A percentile compares a stretch with the other conserved stretches of the same genome.
phyloP scores from a whole-genome alignment of 495 filamentous ascomycete species.

The Neurospora sp. region DNA sequence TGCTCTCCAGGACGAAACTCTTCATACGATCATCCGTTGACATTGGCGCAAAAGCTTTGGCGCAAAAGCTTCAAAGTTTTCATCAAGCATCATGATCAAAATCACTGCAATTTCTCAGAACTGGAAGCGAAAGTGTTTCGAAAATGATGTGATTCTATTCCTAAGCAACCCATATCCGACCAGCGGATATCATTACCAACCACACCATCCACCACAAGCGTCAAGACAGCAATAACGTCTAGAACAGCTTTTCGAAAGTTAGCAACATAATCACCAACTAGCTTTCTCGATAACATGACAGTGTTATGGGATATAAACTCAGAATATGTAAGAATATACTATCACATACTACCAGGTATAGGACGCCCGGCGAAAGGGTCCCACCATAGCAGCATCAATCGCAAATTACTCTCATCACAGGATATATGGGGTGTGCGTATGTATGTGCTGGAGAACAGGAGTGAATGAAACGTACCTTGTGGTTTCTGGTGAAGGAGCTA shows the following conservation, averaged over 20 bases:
- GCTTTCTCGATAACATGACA: background rate
- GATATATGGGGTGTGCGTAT: background rate
- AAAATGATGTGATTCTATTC: too few relatives aligned
- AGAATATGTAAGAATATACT: conserved; percentile 29
- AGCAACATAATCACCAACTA: background rate
- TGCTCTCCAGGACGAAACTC: background rate
- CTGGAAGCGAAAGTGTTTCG: background rate
- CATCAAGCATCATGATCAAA: background rate
- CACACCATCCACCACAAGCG: background rate
- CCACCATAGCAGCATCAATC: conserved; percentile 24
- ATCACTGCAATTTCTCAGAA: background rate
- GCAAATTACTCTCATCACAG: conserved; percentile 26
- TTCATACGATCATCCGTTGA: background rate
- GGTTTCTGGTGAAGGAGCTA: background rate
- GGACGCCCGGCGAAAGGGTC: conserved; percentile 21
- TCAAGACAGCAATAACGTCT: background rate
- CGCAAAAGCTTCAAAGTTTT: background rate
- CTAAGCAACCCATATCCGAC: background rate
- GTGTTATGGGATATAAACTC: conserved; percentile 1
- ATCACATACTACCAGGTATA: conserved; percentile 22
- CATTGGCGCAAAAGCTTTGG: background rate
- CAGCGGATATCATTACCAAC: background rate
- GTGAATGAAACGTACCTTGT: background rate
- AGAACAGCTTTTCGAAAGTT: background rate
- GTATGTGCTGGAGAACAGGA: background rate